These are phyloP conservation scores for Lonicera japonica DNA, from an alignment of 129 eudicot species.

Conservation along the genomic window DNA sequence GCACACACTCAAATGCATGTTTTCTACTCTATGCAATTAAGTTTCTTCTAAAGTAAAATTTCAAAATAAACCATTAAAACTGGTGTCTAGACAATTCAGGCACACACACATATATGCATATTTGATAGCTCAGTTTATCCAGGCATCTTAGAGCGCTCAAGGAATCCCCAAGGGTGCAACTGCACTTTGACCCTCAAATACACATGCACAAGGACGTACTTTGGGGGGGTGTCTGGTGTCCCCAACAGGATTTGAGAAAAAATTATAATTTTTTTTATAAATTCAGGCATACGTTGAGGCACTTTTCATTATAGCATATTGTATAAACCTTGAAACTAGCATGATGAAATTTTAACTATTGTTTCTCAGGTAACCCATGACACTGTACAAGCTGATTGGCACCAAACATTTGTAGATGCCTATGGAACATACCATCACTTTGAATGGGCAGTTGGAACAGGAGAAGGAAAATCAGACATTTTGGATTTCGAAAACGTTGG, in stretches of 20 bases:
- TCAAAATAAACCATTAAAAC: not conserved
- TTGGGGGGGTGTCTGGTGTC: too few species aligned
- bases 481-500: constrained; percentile 89
- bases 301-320: too few species aligned
- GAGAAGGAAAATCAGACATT: constrained; percentile 92
- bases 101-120: not conserved
- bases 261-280: too few species aligned
- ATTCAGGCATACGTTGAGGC: too few species aligned
- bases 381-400: constrained; percentile 86
- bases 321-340: not conserved
- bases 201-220: too few species aligned
- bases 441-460: constrained; percentile 95
- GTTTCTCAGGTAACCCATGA: constrained; percentile 66
- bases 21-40: not conserved
- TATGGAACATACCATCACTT: constrained; percentile 80
- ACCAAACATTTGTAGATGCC: constrained; percentile 64
- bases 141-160: too few species aligned
- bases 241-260: too few species aligned
- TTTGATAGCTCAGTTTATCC: too few species aligned
- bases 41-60: not conserved
- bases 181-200: too few species aligned
- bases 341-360: not conserved
- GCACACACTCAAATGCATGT: not conserved
- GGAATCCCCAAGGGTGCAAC: too few species aligned
- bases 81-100: not conserved